phyloP scores from a whole-genome alignment of 768 basidiomycete species.

The Amanita thiersii region DNA sequence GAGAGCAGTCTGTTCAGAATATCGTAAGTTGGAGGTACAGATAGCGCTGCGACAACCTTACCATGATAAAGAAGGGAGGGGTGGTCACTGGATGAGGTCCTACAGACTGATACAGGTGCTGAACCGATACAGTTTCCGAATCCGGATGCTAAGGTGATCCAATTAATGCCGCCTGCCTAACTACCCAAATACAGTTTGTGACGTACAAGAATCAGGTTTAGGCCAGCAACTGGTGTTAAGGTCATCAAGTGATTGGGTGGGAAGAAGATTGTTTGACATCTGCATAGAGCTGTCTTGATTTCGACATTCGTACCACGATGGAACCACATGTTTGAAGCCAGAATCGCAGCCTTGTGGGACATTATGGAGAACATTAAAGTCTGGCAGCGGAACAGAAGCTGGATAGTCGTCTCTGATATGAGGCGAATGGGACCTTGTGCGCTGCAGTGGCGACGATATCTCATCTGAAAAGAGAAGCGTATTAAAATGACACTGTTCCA shows the following conservation, averaged over 20 bases:
- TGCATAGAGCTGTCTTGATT: background rate
- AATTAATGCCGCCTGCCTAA: background rate
- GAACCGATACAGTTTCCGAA: background rate
- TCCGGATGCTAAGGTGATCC: background rate
- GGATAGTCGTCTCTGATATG: conserved; percentile 1
- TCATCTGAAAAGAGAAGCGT: background rate
- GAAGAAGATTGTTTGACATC: background rate
- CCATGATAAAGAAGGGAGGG: background rate
- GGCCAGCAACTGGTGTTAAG: conserved; percentile 1
- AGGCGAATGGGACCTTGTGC: background rate
- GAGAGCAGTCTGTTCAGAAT: background rate
- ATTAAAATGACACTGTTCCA: no score
- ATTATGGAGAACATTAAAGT: background rate
- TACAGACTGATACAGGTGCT: background rate
- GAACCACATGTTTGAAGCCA: background rate
- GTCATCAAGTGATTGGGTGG: background rate
- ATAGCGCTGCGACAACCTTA: background rate
- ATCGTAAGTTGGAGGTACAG: background rate
- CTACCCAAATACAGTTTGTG: background rate
- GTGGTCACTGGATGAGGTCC: conserved; percentile 4
- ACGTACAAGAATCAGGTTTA: conserved; percentile 1
- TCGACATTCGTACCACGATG: conserved; percentile 3
- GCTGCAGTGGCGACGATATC: background rate
- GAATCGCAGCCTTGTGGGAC: background rate
- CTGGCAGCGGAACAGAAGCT: background rate